Evolutionary conservation across 2,329 filamentous ascomycete species (phyloP).

Genomic region (Claviceps maximensis): DNA sequence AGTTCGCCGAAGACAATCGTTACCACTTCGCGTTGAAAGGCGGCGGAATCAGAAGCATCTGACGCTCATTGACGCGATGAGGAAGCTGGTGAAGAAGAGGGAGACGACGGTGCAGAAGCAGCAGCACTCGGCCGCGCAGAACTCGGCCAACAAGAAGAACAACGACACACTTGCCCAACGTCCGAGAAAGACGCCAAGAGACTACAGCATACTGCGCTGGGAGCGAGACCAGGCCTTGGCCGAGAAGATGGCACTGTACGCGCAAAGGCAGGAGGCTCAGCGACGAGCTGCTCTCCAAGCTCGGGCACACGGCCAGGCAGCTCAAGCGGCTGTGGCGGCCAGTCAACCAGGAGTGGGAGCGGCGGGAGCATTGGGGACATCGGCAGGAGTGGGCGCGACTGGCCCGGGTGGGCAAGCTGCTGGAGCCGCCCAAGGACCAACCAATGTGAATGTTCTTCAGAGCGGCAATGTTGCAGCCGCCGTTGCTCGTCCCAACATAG

Average conservation of each 20-base stretch:
- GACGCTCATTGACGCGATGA: conserved; percentile 84
- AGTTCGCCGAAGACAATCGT: conserved; percentile 55
- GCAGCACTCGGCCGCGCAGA: conserved; percentile 64
- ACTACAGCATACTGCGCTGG: conserved; percentile 80
- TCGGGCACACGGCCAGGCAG: conserved; percentile 29
- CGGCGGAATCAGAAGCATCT: conserved; percentile 77
- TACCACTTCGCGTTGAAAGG: conserved; percentile 74
- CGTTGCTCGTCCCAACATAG: conserved; percentile 23
- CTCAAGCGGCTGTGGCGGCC: conserved; percentile 30
- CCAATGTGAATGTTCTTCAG: conserved; percentile 13
- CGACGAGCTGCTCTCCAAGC: conserved; percentile 37
- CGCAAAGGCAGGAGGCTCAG: conserved; percentile 46
- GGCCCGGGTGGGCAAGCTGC: not conserved
- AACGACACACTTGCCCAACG: conserved; percentile 46
- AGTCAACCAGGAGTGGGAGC: conserved; percentile 9
- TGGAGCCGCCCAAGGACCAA: conserved; percentile 19
- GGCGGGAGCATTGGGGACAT: not conserved
- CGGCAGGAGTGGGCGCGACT: not conserved
- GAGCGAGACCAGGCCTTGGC: conserved; percentile 64
- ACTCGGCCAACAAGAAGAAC: conserved; percentile 70
- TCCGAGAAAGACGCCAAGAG: conserved; percentile 64
- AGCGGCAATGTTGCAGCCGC: conserved; percentile 16
- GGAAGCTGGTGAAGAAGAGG: conserved; percentile 87
- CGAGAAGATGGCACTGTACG: conserved; percentile 43
- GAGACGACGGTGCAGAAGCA: conserved; percentile 79